Evolutionary conservation across 139 green algal genomes (phyloP).

Genomic region (Desmodesmus armatus): DNA sequence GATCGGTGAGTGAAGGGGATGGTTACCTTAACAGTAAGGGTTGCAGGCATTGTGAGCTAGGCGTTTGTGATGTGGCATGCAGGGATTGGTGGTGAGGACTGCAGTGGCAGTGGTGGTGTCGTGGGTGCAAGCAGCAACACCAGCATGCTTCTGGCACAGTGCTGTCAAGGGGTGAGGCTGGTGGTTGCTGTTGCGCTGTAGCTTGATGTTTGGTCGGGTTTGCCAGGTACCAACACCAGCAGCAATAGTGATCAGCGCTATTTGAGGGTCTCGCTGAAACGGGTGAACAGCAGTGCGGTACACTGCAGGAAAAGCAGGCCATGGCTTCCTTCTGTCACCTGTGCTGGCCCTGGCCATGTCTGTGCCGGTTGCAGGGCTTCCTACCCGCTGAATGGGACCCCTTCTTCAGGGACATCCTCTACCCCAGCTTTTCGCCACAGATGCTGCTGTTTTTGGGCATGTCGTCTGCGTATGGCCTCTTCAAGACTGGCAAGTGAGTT

Average conservation of each 20-base stretch:
- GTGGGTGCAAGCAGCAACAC: too few relatives aligned
- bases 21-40: not conserved
- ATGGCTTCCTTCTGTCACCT: too few relatives aligned
- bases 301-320: too few relatives aligned
- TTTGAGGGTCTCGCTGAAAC: too few relatives aligned
- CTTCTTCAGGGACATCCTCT: constrained; percentile 26
- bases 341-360: too few relatives aligned
- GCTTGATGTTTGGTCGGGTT: too few relatives aligned
- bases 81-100: not conserved
- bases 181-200: too few relatives aligned
- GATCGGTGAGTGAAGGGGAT: constrained; percentile 52
- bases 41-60: not conserved
- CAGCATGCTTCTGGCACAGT: too few relatives aligned
- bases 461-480: constrained; percentile 52
- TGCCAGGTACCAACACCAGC: too few relatives aligned
- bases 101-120: not conserved
- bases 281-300: too few relatives aligned
- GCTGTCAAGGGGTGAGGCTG: too few relatives aligned
- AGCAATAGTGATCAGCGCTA: too few relatives aligned
- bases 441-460: constrained; percentile 49
- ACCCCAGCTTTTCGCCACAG: constrained; percentile 45
- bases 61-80: not conserved
- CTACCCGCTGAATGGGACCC: constrained; percentile 15
- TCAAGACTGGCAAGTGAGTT: constrained; percentile 66
- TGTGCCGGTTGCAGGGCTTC: constrained; percentile 49